Percentiles rank a stretch among this genome's conserved stretches.
Conservation (phyloP, 139 green algal species). For the Closterium sp. region DNA sequence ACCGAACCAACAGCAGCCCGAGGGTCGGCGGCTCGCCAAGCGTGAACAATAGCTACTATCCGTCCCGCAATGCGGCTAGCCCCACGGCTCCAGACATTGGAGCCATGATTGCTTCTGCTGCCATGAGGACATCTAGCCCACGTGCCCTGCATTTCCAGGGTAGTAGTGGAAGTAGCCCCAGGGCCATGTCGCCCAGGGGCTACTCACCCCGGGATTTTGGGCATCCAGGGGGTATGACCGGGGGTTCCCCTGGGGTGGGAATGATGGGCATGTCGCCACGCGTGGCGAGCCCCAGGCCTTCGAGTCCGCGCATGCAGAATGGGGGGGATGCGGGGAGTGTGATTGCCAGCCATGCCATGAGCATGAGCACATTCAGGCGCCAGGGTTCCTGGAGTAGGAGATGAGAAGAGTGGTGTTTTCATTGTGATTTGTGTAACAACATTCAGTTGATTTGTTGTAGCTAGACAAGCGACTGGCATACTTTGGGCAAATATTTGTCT, state of each 20-base stretch:
- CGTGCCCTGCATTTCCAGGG: too few species aligned
- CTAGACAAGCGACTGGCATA: too few species aligned
- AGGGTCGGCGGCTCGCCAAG: background rate
- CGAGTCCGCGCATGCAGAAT: too few species aligned
- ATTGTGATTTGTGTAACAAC: too few species aligned
- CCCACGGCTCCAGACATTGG: background rate
- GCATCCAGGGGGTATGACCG: too few species aligned
- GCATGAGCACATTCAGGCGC: conserved; percentile 1
- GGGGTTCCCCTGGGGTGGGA: too few species aligned
- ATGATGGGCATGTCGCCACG: background rate
- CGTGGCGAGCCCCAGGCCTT: background rate
- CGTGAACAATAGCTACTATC: background rate
- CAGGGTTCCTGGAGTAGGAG: background rate
- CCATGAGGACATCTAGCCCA: conserved; percentile 9
- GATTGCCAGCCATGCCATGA: conserved; percentile 39
- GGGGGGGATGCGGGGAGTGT: conserved; percentile 1
- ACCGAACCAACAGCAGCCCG: too few species aligned
- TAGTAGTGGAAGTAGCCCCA: too few species aligned
- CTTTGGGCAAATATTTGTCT: too few species aligned
- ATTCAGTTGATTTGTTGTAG: too few species aligned
- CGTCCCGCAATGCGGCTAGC: background rate
- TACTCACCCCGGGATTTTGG: too few species aligned
- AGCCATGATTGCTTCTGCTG: conserved; percentile 6
- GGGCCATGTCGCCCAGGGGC: too few species aligned
- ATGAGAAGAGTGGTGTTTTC: background rate